Base-by-base conservation (phyloP, 2,329 filamentous ascomycete genomes). In the Apiospora kogelbergensis region DNA sequence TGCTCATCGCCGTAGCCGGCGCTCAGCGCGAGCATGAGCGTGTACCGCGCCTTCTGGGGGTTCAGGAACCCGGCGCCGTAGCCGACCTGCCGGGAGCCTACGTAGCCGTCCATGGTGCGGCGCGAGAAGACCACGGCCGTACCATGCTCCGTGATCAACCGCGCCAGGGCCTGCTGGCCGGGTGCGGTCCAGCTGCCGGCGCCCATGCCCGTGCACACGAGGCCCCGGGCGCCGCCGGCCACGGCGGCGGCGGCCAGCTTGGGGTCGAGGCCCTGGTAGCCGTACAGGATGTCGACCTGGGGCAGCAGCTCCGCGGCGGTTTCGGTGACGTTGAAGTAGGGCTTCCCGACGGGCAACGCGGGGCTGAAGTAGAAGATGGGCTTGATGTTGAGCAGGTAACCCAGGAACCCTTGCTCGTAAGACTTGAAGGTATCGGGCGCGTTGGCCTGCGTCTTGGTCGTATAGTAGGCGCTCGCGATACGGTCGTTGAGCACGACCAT, bases 401-500 rank as follows among this genome's bases (percentile, higher is more conserved):
- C 89, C 0, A 91, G 80, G 70, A 84, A 84, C 1, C 88, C 87
- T 72, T 83, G 82, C 78, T 91, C 89, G 17, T 80, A 80, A 1
- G 85, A 83, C 74, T 84, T 85, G 82, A 91, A 91, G 9, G 88
- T 89, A 74, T 91, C 89, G 65, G 90, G 80, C 1, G 85, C 82
- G 78, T 91, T 90, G 65, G 88, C 87, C 73, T 90, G 87, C 41
- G 84, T 88, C 79, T 91, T 91, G 67, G 86, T 86, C 4, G 81
- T 86, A 78, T 86, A 90, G 73, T 84, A 89, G 22, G 87, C 85
- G 24, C 80, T 83, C 5, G 83, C 84, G 72, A 90, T 90, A 68
- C 88, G 85, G 76, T 90, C 89, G 74, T 90, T 90, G 68, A 91
- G 78, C 2, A 86, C 86, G 24, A 90, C 82, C 83, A 91, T 85